These are phyloP conservation scores for Aspergillus taichungensis DNA, from an alignment of 495 filamentous ascomycete species.

Conservation along the genomic window DNA sequence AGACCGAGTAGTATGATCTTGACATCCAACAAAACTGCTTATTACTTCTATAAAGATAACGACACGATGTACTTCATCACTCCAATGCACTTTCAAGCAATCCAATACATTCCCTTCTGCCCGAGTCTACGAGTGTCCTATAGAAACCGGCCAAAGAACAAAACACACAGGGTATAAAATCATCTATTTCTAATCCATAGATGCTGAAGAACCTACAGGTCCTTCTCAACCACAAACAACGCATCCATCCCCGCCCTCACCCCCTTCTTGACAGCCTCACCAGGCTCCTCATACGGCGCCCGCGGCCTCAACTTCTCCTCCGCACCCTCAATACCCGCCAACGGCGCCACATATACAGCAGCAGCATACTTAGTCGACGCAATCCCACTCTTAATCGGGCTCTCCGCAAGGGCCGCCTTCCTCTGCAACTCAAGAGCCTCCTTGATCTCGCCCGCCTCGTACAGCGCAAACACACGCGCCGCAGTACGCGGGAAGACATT, in stretches of 20 bases:
- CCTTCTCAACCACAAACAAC: slow-evolving; percentile 6
- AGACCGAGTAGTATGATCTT: too few relatives aligned
- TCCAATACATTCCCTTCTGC: too few relatives aligned
- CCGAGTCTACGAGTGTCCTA: too few relatives aligned
- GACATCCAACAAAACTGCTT: too few relatives aligned
- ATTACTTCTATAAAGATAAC: too few relatives aligned
- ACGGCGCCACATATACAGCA: slow-evolving; percentile 43
- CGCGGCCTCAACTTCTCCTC: slow-evolving; percentile 48
- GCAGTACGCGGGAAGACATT: slow-evolving; percentile 56
- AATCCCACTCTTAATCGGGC: slow-evolving; percentile 51
- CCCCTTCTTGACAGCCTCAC: slow-evolving; percentile 38
- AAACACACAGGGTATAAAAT: too few relatives aligned
- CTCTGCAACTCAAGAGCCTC: slow-evolving; percentile 50
- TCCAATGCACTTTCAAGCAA: too few relatives aligned
- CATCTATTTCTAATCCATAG: neutral
- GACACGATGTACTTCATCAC: too few relatives aligned
- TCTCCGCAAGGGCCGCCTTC: slow-evolving; percentile 44
- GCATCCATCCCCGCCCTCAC: slow-evolving; percentile 36
- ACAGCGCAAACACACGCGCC: slow-evolving; percentile 45
- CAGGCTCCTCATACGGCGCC: slow-evolving; percentile 47
- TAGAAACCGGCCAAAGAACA: too few relatives aligned
- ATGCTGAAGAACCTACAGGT: neutral
- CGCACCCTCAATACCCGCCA: slow-evolving; percentile 48
- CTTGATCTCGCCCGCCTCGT: slow-evolving; percentile 34
- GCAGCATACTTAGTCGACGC: slow-evolving; percentile 58